Base-by-base conservation (phyloP, 306 rosid genomes). In the Quercus berberidifolia region DNA sequence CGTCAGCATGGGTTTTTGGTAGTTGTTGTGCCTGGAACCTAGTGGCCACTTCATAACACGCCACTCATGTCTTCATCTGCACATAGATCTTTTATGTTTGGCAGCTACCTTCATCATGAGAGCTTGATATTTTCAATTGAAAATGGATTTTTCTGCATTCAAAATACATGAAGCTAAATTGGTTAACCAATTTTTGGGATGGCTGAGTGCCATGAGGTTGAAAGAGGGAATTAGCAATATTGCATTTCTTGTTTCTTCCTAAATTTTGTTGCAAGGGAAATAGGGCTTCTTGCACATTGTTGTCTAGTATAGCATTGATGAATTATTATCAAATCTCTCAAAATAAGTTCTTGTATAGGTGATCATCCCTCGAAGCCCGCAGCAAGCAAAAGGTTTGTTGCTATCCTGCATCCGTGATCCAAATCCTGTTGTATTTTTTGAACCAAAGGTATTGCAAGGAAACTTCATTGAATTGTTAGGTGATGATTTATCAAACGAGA, bases 341-440 rank as follows among this genome's bases (percentile, higher is more conserved):
- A 31, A 64, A 26, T 4, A 12, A 78, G 73, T 81, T 83, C 35
- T 82, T 68, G 56, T 82, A 38, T 83, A 94, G 99, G 98, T 95
- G 57, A 97, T 95, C 70, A 91, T 95, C 85, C 99, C 99, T 55
- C 92, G 99, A 78, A 95, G 97, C 83, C 99, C 99, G 41, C 80
- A 74, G 54, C 88, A 95, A 86, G 99, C 98, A 21, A 95, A 95
- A 86, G 99, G 98, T 56, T 86, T 95, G 71, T 71, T 95, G 78
- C 89, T 95, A 41, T 95, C 99, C 38, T 81, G 91, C 86, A 90
- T 95, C 23, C 90, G 99, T 31, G 97, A 95, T 86, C 97, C 93
- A 62, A 95, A 95, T 86, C 99, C 99, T 63, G 75, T 95, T 62
- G 89, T 95, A 74, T 95, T 93, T 86, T 93, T 95, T 46, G 99